These are phyloP conservation scores for Micractinium conductrix DNA, from an alignment of 139 green algal genomes.

Conservation along the genomic window DNA sequence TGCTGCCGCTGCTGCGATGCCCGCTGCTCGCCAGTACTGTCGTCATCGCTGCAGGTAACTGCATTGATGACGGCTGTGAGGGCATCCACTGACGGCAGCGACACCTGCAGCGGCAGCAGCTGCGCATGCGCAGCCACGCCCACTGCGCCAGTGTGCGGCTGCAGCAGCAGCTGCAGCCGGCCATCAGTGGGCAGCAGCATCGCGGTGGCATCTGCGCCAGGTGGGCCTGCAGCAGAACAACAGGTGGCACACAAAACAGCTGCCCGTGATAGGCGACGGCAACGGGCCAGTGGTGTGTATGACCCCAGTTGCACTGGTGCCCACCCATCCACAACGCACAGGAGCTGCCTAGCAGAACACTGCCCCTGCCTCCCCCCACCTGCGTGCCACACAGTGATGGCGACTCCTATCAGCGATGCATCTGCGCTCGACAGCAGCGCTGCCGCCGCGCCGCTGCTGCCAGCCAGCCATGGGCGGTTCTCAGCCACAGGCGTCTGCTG, in stretches of 20 bases:
- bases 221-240: neutral
- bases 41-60: neutral
- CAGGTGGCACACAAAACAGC: too few species aligned
- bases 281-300: too few species aligned
- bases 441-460: neutral
- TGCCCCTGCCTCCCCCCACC: constrained; percentile 1
- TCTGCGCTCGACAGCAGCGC: constrained; percentile 18
- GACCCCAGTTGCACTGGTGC: too few species aligned
- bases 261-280: too few species aligned
- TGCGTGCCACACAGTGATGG: constrained; percentile 17
- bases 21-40: neutral
- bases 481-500: constrained; percentile 19
- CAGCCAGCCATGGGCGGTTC: constrained; percentile 26
- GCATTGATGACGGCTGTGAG: neutral
- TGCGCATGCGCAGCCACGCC: neutral
- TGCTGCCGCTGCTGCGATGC: neutral
- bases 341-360: too few species aligned
- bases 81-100: constrained; percentile 14
- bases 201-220: neutral
- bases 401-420: constrained; percentile 29
- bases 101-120: constrained; percentile 22
- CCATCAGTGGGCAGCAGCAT: constrained; percentile 25
- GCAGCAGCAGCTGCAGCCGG: constrained; percentile 26
- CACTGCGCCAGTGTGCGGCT: constrained; percentile 3
- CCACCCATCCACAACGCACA: too few species aligned